These are phyloP conservation scores for Salinomyces thailandicus DNA, from an alignment of 2,329 filamentous ascomycete genomes.

Conservation along the genomic window DNA sequence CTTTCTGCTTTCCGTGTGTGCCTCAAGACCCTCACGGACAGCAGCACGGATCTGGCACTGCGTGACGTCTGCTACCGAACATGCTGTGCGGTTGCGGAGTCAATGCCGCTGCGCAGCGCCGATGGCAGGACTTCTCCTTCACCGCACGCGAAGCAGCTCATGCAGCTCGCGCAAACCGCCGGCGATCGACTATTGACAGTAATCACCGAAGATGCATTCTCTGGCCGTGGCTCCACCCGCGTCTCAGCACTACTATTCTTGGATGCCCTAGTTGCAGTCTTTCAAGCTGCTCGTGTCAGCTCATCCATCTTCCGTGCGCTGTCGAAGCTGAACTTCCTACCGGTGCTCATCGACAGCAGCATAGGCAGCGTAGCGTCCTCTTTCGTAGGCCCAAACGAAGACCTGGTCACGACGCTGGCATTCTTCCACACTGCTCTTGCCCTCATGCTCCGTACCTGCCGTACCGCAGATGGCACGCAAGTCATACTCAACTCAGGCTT, in stretches of 20 bases:
- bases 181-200: slow-evolving; percentile 76
- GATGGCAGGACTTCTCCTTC: slow-evolving; percentile 9
- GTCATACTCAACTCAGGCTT: slow-evolving; percentile 83
- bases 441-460: slow-evolving; percentile 71
- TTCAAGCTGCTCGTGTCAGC: slow-evolving; percentile 55
- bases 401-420: slow-evolving; percentile 45
- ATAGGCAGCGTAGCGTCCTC: slow-evolving; percentile 68
- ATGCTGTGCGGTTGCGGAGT: slow-evolving; percentile 46
- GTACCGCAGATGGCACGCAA: slow-evolving; percentile 73
- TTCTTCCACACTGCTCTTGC: slow-evolving; percentile 67
- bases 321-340: slow-evolving; percentile 79
- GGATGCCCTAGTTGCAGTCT: slow-evolving; percentile 63
- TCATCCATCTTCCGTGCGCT: slow-evolving; percentile 68
- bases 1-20: slow-evolving; percentile 86
- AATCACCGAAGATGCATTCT: slow-evolving; percentile 86
- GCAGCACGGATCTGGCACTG: slow-evolving; percentile 58
- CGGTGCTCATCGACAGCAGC: slow-evolving; percentile 77
- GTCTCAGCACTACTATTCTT: slow-evolving; percentile 80
- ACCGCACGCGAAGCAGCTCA: slow-evolving; percentile 23
- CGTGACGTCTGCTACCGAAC: slow-evolving; percentile 85
- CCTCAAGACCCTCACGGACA: slow-evolving; percentile 65
- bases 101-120: slow-evolving; percentile 8
- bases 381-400: slow-evolving; percentile 31
- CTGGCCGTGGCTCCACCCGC: slow-evolving; percentile 69
- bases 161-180: slow-evolving; percentile 64